Conservation (phyloP, 768 basidiomycete genomes). For the Strobilomyces dryophilus region DNA sequence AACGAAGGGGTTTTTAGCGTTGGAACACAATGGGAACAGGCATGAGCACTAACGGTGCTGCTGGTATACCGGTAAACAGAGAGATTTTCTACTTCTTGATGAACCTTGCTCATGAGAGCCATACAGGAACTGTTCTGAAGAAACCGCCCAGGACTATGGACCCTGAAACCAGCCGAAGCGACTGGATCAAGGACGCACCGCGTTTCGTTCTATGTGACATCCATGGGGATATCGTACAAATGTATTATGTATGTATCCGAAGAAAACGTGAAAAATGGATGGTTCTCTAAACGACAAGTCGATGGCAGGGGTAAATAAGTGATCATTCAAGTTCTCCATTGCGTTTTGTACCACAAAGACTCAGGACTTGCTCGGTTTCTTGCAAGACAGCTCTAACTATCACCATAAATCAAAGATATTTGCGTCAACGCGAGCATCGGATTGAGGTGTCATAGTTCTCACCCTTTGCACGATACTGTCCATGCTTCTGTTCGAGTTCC, state of each 20-base stretch:
- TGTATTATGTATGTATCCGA: not conserved
- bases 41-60: constrained; percentile 5
- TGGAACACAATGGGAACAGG: constrained; percentile 15
- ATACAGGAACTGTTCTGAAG: constrained; percentile 19
- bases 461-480: constrained; percentile 41
- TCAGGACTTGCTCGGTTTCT: constrained; percentile 42
- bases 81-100: constrained; percentile 17
- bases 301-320: not conserved
- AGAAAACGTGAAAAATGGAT: not conserved
- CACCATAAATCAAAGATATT: not conserved
- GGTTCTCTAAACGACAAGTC: not conserved
- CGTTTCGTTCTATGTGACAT: not conserved
- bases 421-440: constrained; percentile 4
- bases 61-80: constrained; percentile 3
- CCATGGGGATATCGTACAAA: not conserved
- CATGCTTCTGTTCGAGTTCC: constrained; percentile 38
- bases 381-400: constrained; percentile 40
- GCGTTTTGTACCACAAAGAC: constrained; percentile 43
- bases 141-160: constrained; percentile 8
- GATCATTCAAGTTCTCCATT: constrained; percentile 21
- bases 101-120: constrained; percentile 23
- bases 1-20: constrained; percentile 14
- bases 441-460: constrained; percentile 2
- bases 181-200: too few relatives aligned
- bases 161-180: not conserved